These are phyloP conservation scores for Zygosaccharomyces pseudobailii DNA, from an alignment of 1,139 yeast genomes.

Conservation along the genomic window DNA sequence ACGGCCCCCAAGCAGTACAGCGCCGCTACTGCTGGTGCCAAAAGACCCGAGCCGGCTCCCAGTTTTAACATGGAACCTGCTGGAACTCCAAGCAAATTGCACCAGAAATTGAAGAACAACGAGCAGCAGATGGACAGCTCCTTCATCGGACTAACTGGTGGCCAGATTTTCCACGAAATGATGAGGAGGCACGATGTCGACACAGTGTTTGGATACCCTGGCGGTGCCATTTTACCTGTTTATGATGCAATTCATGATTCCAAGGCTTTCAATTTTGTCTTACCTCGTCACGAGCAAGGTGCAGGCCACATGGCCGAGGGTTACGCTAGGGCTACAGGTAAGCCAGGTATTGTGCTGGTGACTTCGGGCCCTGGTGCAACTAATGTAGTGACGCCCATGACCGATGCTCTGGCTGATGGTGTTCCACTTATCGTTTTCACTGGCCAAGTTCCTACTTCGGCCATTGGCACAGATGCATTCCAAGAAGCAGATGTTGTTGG, in stretches of 20 bases:
- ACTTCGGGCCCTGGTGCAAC: conserved; percentile 99
- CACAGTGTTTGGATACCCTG: conserved; percentile 92
- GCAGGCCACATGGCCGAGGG: conserved; percentile 99
- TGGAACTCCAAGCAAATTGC: conserved; percentile 11
- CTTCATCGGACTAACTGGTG: conserved; percentile 92
- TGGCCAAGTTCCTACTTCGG: conserved; percentile 93
- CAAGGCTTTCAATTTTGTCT: conserved; percentile 80
- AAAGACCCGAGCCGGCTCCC: conserved; percentile 51
- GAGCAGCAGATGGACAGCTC: conserved; percentile 61
- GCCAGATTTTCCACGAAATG: conserved; percentile 98
- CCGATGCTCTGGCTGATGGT: conserved; percentile 96
- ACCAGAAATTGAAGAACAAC: conserved; percentile 9
- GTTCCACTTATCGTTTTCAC: conserved; percentile 96
- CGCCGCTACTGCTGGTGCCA: conserved; percentile 24
- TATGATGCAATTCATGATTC: conserved; percentile 95
- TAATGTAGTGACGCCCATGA: conserved; percentile 94
- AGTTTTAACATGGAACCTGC: conserved; percentile 37
- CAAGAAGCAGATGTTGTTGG: conserved; percentile 99
- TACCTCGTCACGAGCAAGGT: conserved; percentile 98
- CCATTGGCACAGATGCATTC: conserved; percentile 97
- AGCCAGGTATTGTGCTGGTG: conserved; percentile 96
- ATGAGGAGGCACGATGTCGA: conserved; percentile 95
- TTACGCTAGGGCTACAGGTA: conserved; percentile 90
- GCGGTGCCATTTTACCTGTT: conserved; percentile 97
- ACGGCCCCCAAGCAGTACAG: conserved; percentile 11